phyloP scores from a whole-genome alignment of 176 grass and related monocot species.

The Typha latifolia region DNA sequence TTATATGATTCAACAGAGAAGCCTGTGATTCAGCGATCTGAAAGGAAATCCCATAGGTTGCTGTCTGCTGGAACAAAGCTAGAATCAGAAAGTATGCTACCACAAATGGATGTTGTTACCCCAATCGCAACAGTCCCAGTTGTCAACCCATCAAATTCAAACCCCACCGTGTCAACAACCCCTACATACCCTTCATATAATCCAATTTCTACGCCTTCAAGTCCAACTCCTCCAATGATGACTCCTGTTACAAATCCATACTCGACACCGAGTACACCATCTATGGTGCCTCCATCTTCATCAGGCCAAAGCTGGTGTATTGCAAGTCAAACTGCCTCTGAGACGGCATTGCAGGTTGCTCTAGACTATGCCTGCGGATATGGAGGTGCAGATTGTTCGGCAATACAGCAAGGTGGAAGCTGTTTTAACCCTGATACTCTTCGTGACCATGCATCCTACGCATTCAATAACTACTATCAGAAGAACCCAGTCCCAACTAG shows the following conservation, averaged over 20 bases:
- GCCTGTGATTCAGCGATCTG: not conserved
- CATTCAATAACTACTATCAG: conserved; percentile 95
- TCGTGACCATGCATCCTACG: conserved; percentile 65
- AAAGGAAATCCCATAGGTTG: conserved; percentile 14
- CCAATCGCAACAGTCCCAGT: conserved; percentile 54
- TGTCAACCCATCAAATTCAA: conserved; percentile 26
- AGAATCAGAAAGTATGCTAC: not conserved
- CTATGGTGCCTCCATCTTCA: conserved; percentile 20
- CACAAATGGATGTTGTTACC: conserved; percentile 42
- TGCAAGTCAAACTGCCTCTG: conserved; percentile 40
- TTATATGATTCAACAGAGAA: not conserved
- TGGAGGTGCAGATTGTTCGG: conserved; percentile 56
- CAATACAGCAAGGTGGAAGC: conserved; percentile 54
- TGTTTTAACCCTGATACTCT: conserved; percentile 70
- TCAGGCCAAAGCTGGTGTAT: conserved; percentile 68
- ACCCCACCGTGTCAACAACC: not conserved
- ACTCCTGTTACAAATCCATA: not conserved
- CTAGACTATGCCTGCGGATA: conserved; percentile 76
- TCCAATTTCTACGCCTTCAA: conserved; percentile 8
- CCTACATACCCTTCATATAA: conserved; percentile 9
- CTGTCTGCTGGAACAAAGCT: not conserved
- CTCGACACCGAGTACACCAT: conserved; percentile 3
- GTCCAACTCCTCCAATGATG: conserved; percentile 12
- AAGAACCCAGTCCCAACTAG: conserved; percentile 47
- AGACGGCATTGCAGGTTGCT: conserved; percentile 60